These are phyloP conservation scores for Hyparrhenia diplandra DNA, from an alignment of 176 grass and related monocot species.

Conservation along the genomic window DNA sequence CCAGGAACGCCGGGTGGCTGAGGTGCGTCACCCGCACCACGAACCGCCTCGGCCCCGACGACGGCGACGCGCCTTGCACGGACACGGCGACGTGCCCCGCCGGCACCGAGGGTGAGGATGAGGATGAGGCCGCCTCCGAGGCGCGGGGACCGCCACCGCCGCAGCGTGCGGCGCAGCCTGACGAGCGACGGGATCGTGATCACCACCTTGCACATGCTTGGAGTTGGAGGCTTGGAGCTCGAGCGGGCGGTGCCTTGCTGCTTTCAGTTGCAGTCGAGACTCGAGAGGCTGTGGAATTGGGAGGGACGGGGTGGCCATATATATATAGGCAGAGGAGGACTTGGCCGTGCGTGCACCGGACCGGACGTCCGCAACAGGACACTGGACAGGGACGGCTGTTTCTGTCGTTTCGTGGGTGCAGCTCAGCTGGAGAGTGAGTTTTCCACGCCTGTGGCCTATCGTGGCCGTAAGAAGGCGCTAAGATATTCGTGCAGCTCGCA, in stretches of 20 bases:
- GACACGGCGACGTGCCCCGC: conserved; percentile 40
- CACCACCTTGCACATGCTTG: no score
- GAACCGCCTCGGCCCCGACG: conserved; percentile 15
- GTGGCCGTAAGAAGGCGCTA: no score
- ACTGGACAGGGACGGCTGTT: no score
- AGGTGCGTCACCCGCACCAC: conserved; percentile 42
- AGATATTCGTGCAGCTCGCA: no score
- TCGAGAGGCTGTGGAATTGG: not conserved
- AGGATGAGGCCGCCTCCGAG: no score
- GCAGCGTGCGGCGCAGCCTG: conserved; percentile 19
- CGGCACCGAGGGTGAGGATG: not conserved
- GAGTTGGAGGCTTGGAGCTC: not conserved
- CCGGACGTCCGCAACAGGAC: not conserved
- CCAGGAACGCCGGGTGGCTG: conserved; percentile 33
- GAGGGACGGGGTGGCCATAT: not conserved
- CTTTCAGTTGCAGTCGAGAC: not conserved
- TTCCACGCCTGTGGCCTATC: no score
- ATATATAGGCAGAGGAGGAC: not conserved
- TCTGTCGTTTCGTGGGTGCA: not conserved
- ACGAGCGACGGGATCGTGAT: conserved; percentile 18
- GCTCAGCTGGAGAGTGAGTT: no score
- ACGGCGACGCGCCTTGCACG: not conserved
- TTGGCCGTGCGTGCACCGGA: not conserved
- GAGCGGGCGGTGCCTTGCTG: not conserved
- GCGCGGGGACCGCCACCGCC: conserved; percentile 20